Evolutionary conservation across 2,329 filamentous ascomycete species (phyloP), one percentile per base, ranked within the genome.

Genomic region (Helicocarpus griseus): DNA sequence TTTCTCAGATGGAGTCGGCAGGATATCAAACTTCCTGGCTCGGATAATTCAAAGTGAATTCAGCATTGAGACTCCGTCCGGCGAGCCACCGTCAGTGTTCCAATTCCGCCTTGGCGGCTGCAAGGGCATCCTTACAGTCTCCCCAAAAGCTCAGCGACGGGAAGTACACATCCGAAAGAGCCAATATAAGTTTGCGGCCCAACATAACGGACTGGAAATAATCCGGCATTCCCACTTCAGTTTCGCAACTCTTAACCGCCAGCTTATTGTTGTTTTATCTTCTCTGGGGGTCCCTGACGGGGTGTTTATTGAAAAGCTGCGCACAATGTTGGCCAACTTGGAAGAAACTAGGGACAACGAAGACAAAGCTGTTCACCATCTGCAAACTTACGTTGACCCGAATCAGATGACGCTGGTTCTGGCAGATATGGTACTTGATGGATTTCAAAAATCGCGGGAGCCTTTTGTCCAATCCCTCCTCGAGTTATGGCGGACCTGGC

Each of bases 1-100:
- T 54, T 98, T 97, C 65, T 93, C 87, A 0, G 93, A 98, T 61
- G 93, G 93, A 0, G 87, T 97, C 2, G 93, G 93, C 1, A 94
- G 89, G 63, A 88, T 98, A n/a, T 96, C 91, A 0, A 70, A 69
- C 0, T 83, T 87, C 53, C 73, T 95, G 21, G 87, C 89, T 0
- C 73, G 81, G 26, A 80, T 93, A 69, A 81, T 94, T 41, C 79
- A 83, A 7, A 72, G 79, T 13, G 85, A 93, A 57, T 79, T 94
- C 54, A 77, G 77, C 0, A 65, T 89, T 28, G 70, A 75, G 19
- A 75, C 76, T 11, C 68, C 77, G 1, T 69, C 69, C 5, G 69
- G 75, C 1, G 69, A 77, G 4, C 72, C 80, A 4, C 90, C 93
- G 0, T 95, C 89, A 0, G 86, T 87, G 0, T 91, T 87, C 58